These are phyloP conservation scores for Marasmius oreades DNA, from an alignment of 1,284 basidiomycete species.

Conservation along the genomic window DNA sequence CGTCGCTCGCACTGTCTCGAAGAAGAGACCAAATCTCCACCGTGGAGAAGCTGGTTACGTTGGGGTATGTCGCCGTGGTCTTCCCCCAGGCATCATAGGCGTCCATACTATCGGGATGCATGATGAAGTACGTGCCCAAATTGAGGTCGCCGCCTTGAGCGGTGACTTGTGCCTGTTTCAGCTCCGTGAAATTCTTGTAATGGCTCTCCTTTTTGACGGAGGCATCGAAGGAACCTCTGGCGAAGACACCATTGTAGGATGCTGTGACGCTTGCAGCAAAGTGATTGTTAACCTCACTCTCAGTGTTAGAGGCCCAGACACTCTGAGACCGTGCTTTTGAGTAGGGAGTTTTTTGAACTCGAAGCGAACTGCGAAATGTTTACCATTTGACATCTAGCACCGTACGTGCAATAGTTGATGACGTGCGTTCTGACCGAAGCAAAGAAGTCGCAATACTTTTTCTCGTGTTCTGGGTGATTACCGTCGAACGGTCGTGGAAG, in stretches of 20 bases:
- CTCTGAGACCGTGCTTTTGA: not conserved
- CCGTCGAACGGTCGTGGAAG: constrained; percentile 6
- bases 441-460: constrained; percentile 9
- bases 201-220: constrained; percentile 6
- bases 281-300: not conserved
- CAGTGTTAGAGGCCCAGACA: constrained; percentile 2
- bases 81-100: not conserved
- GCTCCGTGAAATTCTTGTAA: constrained; percentile 17
- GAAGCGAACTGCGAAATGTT: not conserved
- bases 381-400: constrained; percentile 10
- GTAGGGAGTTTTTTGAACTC: not conserved
- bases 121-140: not conserved
- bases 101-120: constrained; percentile 17
- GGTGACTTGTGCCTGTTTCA: constrained; percentile 15
- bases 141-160: constrained; percentile 13
- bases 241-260: constrained; percentile 5
- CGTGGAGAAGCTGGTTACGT: constrained; percentile 3
- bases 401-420: constrained; percentile 5
- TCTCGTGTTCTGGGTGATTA: not conserved
- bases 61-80: not conserved
- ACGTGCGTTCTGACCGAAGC: constrained; percentile 7
- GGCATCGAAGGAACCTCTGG: constrained; percentile 2
- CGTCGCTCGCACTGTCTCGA: not conserved
- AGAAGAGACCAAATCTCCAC: constrained; percentile 3
- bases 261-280: constrained; percentile 11